Percentiles rank a stretch among this genome's conserved stretches.
Evolutionary conservation across 2,329 filamentous ascomycete genomes (phyloP).

Genomic region (Ophiostoma sp.): DNA sequence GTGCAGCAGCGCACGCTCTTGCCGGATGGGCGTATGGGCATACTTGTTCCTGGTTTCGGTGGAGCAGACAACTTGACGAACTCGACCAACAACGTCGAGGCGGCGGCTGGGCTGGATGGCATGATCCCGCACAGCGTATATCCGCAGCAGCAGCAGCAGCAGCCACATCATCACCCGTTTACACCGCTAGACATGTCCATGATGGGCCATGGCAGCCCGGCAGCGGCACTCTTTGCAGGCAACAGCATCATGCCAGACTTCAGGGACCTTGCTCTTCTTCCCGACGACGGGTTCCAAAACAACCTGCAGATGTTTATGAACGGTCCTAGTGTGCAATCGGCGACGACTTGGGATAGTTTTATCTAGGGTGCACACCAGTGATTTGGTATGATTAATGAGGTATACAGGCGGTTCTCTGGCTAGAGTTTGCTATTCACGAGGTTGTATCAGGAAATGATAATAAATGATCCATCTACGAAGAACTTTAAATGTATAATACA

Average conservation of each 20-base stretch:
- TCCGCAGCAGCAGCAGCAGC: conserved; percentile 7
- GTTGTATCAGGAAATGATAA: background rate
- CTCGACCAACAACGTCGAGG: background rate
- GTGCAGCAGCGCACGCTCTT: conserved; percentile 4
- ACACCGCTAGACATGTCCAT: background rate
- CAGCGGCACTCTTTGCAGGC: conserved; percentile 14
- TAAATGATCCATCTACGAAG: background rate
- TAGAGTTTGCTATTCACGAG: background rate
- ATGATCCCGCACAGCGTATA: conserved; percentile 13
- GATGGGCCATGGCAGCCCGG: conserved; percentile 11
- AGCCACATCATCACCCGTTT: background rate
- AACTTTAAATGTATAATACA: too few relatives aligned
- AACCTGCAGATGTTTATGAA: conserved; percentile 43
- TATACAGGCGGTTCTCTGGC: background rate
- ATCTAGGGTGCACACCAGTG: conserved; percentile 26
- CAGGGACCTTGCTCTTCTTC: background rate
- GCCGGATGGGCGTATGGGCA: conserved; percentile 12
- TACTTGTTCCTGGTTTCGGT: conserved; percentile 1
- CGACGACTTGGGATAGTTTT: conserved; percentile 28
- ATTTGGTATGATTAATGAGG: too few relatives aligned
- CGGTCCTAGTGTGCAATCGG: conserved; percentile 31
- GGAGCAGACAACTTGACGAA: background rate
- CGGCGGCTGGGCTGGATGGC: conserved; percentile 14
- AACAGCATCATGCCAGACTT: conserved; percentile 12
- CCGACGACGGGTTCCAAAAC: conserved; percentile 42